These are phyloP conservation scores for Zea mays DNA, from an alignment of 176 grass and related monocot species.

Conservation along the genomic window DNA sequence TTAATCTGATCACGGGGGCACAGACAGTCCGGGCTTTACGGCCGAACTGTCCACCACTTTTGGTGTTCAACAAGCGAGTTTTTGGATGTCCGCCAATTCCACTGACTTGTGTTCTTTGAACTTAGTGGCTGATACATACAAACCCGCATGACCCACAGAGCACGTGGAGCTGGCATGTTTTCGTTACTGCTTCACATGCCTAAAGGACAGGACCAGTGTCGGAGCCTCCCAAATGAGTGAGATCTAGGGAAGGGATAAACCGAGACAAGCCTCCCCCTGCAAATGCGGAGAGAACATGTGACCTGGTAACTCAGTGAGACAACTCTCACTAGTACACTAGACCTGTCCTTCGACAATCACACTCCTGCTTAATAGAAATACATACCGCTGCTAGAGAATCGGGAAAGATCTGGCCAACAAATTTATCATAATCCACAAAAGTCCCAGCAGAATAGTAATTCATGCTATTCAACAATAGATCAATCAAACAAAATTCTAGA, in stretches of 20 bases:
- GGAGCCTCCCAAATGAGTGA: no score
- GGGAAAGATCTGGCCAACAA: neutral
- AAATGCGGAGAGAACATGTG: no score
- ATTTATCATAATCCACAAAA: slow-evolving; percentile 3
- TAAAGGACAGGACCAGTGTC: no score
- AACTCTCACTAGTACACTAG: no score
- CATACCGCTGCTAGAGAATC: neutral
- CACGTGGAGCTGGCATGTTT: neutral
- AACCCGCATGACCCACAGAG: neutral
- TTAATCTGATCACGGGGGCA: no score
- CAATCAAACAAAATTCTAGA: neutral
- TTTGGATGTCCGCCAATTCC: neutral
- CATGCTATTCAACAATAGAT: neutral
- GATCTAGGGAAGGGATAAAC: no score
- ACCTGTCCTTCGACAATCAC: no score
- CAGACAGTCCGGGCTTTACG: no score
- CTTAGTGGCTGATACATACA: neutral
- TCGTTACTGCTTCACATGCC: neutral
- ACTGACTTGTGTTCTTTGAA: neutral
- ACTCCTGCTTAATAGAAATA: neutral
- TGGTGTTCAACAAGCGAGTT: no score
- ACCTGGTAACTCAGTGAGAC: no score
- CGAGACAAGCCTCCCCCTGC: no score
- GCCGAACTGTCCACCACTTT: no score
- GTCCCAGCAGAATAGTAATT: neutral